Conservation (phyloP, 495 filamentous ascomycete genomes). For the Opeltia flavorubescens region DNA sequence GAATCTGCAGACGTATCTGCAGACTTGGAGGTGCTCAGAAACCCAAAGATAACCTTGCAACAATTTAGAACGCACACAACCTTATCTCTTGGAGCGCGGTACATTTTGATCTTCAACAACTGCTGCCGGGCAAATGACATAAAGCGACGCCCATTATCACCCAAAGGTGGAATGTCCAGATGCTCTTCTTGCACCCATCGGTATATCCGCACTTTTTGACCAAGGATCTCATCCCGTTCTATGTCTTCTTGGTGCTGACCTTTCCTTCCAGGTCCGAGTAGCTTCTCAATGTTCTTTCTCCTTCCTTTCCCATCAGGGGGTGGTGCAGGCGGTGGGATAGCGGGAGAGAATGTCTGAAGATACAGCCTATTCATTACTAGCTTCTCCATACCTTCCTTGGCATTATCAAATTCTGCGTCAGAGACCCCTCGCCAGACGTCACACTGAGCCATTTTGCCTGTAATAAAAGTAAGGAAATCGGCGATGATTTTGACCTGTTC, state of each 20-base stretch:
- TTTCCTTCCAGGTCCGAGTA: slow-evolving; percentile 64
- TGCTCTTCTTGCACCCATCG: slow-evolving; percentile 89
- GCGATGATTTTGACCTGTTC: slow-evolving; percentile 98
- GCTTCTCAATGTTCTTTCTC: slow-evolving; percentile 50
- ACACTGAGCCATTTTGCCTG: slow-evolving; percentile 96
- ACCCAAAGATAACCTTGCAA: slow-evolving; percentile 98
- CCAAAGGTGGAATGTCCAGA: slow-evolving; percentile 82
- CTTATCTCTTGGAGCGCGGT: slow-evolving; percentile 91
- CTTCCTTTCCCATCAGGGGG: slow-evolving; percentile 55
- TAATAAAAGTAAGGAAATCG: slow-evolving; percentile 95
- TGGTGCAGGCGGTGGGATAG: slow-evolving; percentile 70
- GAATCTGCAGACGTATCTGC: slow-evolving; percentile 85
- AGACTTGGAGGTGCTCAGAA: slow-evolving; percentile 65
- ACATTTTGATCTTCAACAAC: slow-evolving; percentile 86
- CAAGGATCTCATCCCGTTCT: slow-evolving; percentile 84
- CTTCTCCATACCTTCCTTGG: slow-evolving; percentile 98
- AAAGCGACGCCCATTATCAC: slow-evolving; percentile 72
- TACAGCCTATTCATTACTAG: slow-evolving; percentile 98
- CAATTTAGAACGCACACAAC: slow-evolving; percentile 97
- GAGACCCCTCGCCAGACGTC: slow-evolving; percentile 95
- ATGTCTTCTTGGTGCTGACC: slow-evolving; percentile 99
- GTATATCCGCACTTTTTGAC: slow-evolving; percentile 94
- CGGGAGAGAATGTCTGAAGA: slow-evolving; percentile 88
- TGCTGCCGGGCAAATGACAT: slow-evolving; percentile 85
- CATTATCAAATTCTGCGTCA: slow-evolving; percentile 96